Evolutionary conservation across 2,329 filamentous ascomycete species (phyloP), one percentile per base, ranked within the genome.

Genomic region (Scolecobasidium constrictum): DNA sequence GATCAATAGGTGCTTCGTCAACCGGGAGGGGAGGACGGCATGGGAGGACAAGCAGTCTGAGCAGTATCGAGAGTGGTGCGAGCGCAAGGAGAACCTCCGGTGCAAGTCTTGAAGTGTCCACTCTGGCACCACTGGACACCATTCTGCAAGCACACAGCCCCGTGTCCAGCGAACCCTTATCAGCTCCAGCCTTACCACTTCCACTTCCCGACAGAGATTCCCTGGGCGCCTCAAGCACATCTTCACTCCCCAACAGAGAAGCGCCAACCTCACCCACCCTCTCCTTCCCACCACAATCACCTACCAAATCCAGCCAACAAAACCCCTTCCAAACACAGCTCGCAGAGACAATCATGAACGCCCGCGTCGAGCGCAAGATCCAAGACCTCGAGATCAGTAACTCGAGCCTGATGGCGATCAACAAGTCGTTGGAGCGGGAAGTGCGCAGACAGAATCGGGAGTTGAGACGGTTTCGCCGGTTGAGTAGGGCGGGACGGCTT

Each of bases 361-460:
- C 92, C 12, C 77, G 92, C 21, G 77, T 86, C 26, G 92, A 96
- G 61, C 78, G 92, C 47, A 98, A 96, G 65, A 88, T 98, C 1
- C 76, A 96, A 51, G 92, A 98, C 58, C 69, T 98, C 4, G 86
- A 98, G 58, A 98, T 98, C 49, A 94, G 84, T 43, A 98, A 98
- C 56, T 92, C 86, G 1, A 95, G 88, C 1, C 72, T 98, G 3
- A 76, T 94, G 44, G 92, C 92, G 33, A 96, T 98, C 64, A 98
- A 98, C 57, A 75, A 88, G 42, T 92, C 87, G 0, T 67, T 98
- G 0, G 92, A 98, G 63, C 77, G 86, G 18, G 86, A 96, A 57
- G 73, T 98, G 53, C 78, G 87, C 19, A 94, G 94, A 57, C 90
- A 96, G 55, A 90, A 84, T 28, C 77, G 83, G 1, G 92, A 98